A percentile compares a stretch with the other conserved stretches of the same genome.
phyloP scores from a whole-genome alignment of 345 rosid genomes.

The Brassica rapa region DNA sequence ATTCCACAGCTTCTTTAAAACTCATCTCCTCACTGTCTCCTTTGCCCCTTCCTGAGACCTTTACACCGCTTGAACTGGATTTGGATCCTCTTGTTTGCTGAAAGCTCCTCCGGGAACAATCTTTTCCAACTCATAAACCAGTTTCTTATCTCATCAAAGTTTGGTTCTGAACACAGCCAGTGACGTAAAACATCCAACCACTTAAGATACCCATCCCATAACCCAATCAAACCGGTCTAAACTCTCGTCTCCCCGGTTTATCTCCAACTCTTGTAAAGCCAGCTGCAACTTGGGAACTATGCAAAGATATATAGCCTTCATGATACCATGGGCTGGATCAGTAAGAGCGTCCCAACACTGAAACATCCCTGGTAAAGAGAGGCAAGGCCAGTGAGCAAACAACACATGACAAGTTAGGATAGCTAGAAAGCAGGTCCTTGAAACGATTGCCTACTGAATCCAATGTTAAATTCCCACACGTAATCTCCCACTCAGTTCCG shows the following conservation, averaged over 20 bases:
- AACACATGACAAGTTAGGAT: conserved; percentile 63
- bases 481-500: conserved; percentile 58
- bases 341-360: conserved; percentile 93
- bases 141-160: conserved; percentile 68
- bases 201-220: conserved; percentile 75
- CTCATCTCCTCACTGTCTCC: conserved; percentile 47
- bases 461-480: conserved; percentile 60
- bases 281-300: conserved; percentile 63
- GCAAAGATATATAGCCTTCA: conserved; percentile 55
- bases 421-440: conserved; percentile 50
- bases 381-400: conserved; percentile 81
- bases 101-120: conserved; percentile 77
- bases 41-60: conserved; percentile 70
- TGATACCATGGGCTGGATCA: conserved; percentile 61
- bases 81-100: conserved; percentile 71
- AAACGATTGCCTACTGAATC: conserved; percentile 60
- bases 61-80: conserved; percentile 64
- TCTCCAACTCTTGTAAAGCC: too few species aligned
- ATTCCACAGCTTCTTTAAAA: conserved; percentile 81
- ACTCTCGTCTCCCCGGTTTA: conserved; percentile 61
- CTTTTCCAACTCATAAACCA: conserved; percentile 87
- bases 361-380: conserved; percentile 72
- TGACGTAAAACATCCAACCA: conserved; percentile 86
- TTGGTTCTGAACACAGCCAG: conserved; percentile 71
- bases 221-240: conserved; percentile 80